phyloP scores from a whole-genome alignment of 352 stramenopile species.

The Globisporangium cystogenes region DNA sequence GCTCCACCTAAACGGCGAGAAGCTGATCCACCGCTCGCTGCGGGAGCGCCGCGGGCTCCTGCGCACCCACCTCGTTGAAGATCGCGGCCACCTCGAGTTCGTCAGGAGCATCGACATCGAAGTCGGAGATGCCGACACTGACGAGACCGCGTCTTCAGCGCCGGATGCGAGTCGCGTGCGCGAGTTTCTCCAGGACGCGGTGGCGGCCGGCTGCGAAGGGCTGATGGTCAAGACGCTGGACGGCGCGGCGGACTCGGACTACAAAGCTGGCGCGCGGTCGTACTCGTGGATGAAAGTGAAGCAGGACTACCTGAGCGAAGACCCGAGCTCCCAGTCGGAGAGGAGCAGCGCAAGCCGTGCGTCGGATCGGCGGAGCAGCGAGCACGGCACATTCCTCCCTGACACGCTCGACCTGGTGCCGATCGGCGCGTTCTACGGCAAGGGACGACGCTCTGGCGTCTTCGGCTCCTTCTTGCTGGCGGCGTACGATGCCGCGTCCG shows the following conservation, averaged over 20 bases:
- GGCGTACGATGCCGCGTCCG: constrained; percentile 91
- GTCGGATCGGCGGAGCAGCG: constrained; percentile 2
- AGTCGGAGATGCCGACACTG: constrained; percentile 7
- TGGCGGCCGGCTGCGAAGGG: constrained; percentile 65
- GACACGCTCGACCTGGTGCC: constrained; percentile 98
- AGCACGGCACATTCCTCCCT: constrained; percentile 56
- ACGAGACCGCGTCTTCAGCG: neutral
- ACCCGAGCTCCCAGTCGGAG: neutral
- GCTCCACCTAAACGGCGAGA: constrained; percentile 43
- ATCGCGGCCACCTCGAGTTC: constrained; percentile 49
- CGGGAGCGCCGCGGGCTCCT: constrained; percentile 38
- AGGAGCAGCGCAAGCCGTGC: too few species aligned
- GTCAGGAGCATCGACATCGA: constrained; percentile 51
- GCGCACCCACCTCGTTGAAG: constrained; percentile 23
- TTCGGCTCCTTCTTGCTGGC: constrained; percentile 99
- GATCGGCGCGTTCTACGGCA: constrained; percentile 96
- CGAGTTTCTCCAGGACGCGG: constrained; percentile 37
- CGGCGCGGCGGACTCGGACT: constrained; percentile 29
- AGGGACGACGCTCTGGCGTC: constrained; percentile 91
- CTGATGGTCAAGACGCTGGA: constrained; percentile 76
- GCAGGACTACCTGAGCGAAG: constrained; percentile 57
- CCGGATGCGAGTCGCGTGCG: constrained; percentile 16
- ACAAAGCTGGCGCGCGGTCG: constrained; percentile 61
- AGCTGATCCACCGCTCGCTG: constrained; percentile 36
- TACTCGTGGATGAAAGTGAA: constrained; percentile 87